Percentiles rank a stretch among this genome's conserved stretches.
Conservation (phyloP, 1,139 yeast species). For the Arxiozyma slooffiae region DNA sequence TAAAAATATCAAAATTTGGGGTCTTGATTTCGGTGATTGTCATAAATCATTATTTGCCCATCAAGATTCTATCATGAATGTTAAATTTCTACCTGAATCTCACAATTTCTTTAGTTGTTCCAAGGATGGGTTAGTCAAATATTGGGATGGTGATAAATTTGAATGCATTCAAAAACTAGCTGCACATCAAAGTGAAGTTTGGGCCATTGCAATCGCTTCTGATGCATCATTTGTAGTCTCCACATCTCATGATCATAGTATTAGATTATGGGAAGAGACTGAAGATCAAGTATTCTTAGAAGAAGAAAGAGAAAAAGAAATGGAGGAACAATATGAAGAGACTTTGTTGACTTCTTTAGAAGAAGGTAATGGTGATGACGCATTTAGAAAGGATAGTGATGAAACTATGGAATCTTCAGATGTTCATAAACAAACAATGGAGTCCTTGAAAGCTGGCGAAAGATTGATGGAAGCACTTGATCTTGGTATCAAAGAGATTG, state of each 20-base stretch:
- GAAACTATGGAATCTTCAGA: slow-evolving; percentile 49
- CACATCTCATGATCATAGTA: slow-evolving; percentile 90
- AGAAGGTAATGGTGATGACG: slow-evolving; percentile 42
- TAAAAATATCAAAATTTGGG: slow-evolving; percentile 96
- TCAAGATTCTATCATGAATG: slow-evolving; percentile 88
- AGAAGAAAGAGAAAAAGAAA: slow-evolving; percentile 91
- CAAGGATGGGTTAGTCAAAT: slow-evolving; percentile 81
- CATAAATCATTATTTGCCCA: slow-evolving; percentile 94
- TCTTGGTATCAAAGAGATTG: slow-evolving; percentile 63
- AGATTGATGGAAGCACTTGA: slow-evolving; percentile 87
- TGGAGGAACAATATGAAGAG: slow-evolving; percentile 82
- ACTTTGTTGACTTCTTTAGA: slow-evolving; percentile 65
- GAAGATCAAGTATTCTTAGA: slow-evolving; percentile 90
- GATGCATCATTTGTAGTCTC: slow-evolving; percentile 69
- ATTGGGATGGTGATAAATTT: slow-evolving; percentile 98
- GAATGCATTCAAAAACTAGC: slow-evolving; percentile 82
- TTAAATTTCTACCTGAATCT: slow-evolving; percentile 68
- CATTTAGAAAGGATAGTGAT: slow-evolving; percentile 27
- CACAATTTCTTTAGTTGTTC: slow-evolving; percentile 87
- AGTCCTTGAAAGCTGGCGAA: slow-evolving; percentile 92
- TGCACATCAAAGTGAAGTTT: slow-evolving; percentile 87
- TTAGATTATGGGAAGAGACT: slow-evolving; percentile 83
- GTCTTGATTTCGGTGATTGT: slow-evolving; percentile 96
- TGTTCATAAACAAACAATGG: slow-evolving; percentile 78
- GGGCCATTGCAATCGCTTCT: slow-evolving; percentile 72